Percentiles rank a stretch among this genome's conserved stretches.
Conservation (phyloP, 306 rosid species). For the Vigna nakashimae region DNA sequence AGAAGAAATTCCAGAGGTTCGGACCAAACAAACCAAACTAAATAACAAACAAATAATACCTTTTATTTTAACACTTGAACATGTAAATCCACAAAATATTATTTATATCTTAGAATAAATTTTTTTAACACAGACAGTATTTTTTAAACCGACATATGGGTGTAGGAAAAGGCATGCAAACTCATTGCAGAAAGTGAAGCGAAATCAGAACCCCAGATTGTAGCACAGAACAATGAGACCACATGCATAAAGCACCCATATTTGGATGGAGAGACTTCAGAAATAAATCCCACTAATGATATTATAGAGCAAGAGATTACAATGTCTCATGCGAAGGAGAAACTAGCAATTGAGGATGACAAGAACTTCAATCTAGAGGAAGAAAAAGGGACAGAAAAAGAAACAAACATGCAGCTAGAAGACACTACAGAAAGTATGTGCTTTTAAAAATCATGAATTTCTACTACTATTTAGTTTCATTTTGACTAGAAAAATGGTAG, state of each 20-base stretch:
- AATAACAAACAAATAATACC: neutral
- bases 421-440: neutral
- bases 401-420: neutral
- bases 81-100: neutral
- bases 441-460: neutral
- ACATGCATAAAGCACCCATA: neutral
- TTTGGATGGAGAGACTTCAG: neutral
- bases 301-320: neutral
- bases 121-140: neutral
- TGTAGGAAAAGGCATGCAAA: neutral
- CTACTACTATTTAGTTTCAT: neutral
- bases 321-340: neutral
- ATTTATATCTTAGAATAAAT: neutral
- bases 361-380: neutral
- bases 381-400: neutral
- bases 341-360: neutral
- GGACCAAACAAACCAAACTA: neutral
- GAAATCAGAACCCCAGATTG: slow-evolving; percentile 1
- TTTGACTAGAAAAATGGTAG: neutral
- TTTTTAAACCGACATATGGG: slow-evolving; percentile 9
- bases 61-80: slow-evolving; percentile 12
- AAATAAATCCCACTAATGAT: neutral
- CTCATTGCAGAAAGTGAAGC: neutral
- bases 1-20: neutral
- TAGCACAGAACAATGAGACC: neutral